Conservation (phyloP, 1,139 yeast genomes). For the Kodamaea plutei region DNA sequence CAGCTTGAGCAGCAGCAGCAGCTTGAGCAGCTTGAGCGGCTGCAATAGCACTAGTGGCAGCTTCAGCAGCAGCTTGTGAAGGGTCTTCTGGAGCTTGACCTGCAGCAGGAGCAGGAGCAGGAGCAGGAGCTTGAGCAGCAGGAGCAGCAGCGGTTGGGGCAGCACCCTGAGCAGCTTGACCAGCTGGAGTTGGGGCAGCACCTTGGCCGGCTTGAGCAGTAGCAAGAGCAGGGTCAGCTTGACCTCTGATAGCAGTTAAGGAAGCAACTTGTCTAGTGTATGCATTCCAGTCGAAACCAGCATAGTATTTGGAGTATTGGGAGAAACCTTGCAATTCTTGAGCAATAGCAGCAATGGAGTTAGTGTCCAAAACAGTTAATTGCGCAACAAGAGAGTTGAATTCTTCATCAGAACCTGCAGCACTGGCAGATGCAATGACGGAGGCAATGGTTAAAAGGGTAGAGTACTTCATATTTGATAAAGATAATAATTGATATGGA, state of each 20-base stretch:
- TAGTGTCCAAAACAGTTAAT: constrained; percentile 6
- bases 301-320: constrained; percentile 2
- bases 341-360: constrained; percentile 9
- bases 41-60: constrained; percentile 6
- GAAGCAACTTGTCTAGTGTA: constrained; percentile 7
- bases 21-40: constrained; percentile 4
- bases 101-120: constrained; percentile 3
- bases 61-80: constrained; percentile 6
- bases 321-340: constrained; percentile 4
- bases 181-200: constrained; percentile 3
- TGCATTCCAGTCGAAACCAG: constrained; percentile 8
- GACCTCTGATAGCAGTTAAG: constrained; percentile 5
- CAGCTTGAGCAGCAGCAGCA: constrained; percentile 3
- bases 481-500: background rate
- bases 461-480: constrained; percentile 1
- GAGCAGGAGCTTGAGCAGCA: constrained; percentile 3
- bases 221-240: constrained; percentile 3
- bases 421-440: constrained; percentile 3
- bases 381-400: constrained; percentile 4
- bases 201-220: constrained; percentile 3
- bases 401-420: constrained; percentile 5
- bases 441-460: constrained; percentile 6
- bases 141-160: constrained; percentile 5
- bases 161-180: constrained; percentile 3
- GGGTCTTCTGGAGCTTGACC: constrained; percentile 4